Evolutionary conservation across 768 basidiomycete genomes (phyloP).

Genomic region (Rubroboletus satanas): DNA sequence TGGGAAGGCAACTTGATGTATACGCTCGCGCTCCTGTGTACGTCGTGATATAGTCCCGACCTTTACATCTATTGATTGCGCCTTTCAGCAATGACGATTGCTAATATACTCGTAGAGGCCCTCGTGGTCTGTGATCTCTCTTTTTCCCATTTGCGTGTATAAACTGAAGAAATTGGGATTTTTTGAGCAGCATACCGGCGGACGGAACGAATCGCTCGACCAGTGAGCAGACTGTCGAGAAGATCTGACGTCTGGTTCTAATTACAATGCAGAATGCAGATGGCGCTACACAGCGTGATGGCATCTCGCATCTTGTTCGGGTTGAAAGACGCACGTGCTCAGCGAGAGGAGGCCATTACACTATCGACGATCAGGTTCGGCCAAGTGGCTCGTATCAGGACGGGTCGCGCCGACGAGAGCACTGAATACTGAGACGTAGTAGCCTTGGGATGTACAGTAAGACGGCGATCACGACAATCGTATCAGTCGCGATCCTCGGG

Average conservation of each 20-base stretch:
- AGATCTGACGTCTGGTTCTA: not conserved
- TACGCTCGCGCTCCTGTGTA: not conserved
- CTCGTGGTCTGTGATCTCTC: not conserved
- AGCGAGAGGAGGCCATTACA: not conserved
- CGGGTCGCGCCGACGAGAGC: not conserved
- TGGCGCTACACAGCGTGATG: not conserved
- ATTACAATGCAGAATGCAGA: not conserved
- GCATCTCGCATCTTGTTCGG: not conserved
- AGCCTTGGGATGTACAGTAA: not conserved
- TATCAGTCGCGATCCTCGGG: not conserved
- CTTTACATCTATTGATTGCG: no score
- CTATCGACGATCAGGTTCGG: not conserved
- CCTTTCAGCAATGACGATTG: not conserved
- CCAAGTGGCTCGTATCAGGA: not conserved
- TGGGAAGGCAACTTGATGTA: not conserved
- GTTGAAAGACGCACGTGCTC: not conserved
- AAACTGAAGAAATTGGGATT: not conserved
- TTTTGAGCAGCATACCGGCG: not conserved
- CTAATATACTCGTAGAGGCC: not conserved
- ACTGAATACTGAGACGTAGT: not conserved
- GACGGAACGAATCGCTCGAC: not conserved
- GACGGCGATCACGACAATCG: not conserved
- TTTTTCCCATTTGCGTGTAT: not conserved
- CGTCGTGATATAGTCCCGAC: not conserved
- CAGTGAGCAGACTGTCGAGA: not conserved